phyloP scores from a whole-genome alignment of 805 yeast genomes.

The Kluyveromyces siamensis region DNA sequence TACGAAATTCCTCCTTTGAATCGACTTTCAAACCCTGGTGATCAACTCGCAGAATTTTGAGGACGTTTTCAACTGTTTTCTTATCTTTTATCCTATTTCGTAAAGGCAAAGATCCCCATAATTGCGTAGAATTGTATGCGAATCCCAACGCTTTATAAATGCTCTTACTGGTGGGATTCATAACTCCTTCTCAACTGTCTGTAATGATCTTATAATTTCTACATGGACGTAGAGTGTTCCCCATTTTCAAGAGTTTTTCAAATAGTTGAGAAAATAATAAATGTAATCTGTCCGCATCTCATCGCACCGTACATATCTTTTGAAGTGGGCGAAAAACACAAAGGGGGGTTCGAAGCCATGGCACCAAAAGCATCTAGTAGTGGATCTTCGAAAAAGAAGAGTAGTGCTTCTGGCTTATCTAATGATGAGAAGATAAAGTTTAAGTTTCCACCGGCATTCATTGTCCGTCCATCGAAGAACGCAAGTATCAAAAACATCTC shows the following conservation, averaged over 20 bases:
- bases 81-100: constrained; percentile 1
- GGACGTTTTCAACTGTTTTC: neutral
- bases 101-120: neutral
- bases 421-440: constrained; percentile 21
- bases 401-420: constrained; percentile 9
- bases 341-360: constrained; percentile 7
- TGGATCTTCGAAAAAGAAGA: constrained; percentile 22
- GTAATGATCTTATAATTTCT: no score
- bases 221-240: neutral
- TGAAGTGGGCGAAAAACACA: neutral
- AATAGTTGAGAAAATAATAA: neutral
- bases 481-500: constrained; percentile 25
- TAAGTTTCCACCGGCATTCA: constrained; percentile 32
- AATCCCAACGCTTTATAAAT: neutral
- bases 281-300: constrained; percentile 4
- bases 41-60: constrained; percentile 5
- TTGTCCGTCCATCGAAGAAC: constrained; percentile 29
- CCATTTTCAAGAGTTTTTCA: neutral
- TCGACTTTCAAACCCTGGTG: constrained; percentile 6
- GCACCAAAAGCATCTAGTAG: constrained; percentile 21
- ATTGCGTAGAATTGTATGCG: neutral
- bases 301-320: constrained; percentile 3
- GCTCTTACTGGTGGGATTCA: neutral
- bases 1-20: constrained; percentile 7
- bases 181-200: neutral